Evolutionary conservation across 345 rosid genomes (phyloP).

Genomic region (Dipteronia sinensis): DNA sequence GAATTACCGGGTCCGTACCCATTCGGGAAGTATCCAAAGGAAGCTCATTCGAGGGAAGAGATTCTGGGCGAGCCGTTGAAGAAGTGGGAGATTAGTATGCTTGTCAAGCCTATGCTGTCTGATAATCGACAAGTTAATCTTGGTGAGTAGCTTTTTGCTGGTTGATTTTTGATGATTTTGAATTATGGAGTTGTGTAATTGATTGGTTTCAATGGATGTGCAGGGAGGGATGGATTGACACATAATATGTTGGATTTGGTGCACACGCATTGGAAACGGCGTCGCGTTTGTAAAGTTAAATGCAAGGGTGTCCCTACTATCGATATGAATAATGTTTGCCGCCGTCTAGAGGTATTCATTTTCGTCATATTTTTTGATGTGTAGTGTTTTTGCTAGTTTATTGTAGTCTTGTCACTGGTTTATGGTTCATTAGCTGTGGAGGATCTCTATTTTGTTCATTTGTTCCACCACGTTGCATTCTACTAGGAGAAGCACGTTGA

Average conservation of each 20-base stretch:
- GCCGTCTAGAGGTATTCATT: slow-evolving; percentile 71
- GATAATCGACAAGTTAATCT: slow-evolving; percentile 93
- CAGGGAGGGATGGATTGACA: slow-evolving; percentile 95
- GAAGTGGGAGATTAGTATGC: slow-evolving; percentile 78
- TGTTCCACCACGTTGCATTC: not conserved
- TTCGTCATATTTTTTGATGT: not conserved
- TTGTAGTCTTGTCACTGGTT: not conserved
- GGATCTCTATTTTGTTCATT: not conserved
- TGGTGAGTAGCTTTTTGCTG: slow-evolving; percentile 45
- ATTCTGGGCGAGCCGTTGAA: slow-evolving; percentile 80
- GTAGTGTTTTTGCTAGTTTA: not conserved
- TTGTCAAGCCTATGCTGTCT: slow-evolving; percentile 64
- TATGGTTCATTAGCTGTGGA: not conserved
- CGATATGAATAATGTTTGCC: slow-evolving; percentile 86
- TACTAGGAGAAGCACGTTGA: not conserved
- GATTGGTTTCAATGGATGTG: slow-evolving; percentile 1
- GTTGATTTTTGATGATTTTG: not conserved
- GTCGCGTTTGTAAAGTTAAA: slow-evolving; percentile 77
- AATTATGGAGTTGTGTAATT: not conserved
- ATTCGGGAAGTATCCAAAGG: slow-evolving; percentile 67
- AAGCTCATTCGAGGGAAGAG: slow-evolving; percentile 64
- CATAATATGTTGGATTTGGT: slow-evolving; percentile 95
- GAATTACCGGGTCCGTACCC: slow-evolving; percentile 76
- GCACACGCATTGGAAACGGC: slow-evolving; percentile 86
- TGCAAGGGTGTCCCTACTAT: slow-evolving; percentile 92